Evolutionary conservation across 805 yeast species (phyloP).

Genomic region (Pichia sporocuriosa): DNA sequence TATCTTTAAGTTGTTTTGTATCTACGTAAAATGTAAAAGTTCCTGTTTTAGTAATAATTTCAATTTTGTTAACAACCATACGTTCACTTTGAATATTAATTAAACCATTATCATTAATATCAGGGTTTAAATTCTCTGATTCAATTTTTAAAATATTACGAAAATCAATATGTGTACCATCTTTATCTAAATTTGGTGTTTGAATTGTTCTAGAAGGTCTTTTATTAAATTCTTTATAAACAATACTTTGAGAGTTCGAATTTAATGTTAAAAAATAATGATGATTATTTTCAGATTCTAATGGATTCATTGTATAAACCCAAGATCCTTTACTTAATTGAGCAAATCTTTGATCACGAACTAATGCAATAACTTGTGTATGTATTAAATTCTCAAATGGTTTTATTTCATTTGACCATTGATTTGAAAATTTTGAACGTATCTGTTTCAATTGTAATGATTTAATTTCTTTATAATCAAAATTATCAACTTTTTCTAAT

Average conservation of each 20-base stretch:
- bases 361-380: constrained; percentile 60
- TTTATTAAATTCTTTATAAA: constrained; percentile 52
- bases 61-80: constrained; percentile 24
- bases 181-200: constrained; percentile 55
- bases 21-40: constrained; percentile 62
- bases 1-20: constrained; percentile 56
- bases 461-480: constrained; percentile 44
- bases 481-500: constrained; percentile 13
- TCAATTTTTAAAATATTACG: constrained; percentile 45
- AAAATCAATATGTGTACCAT: constrained; percentile 45
- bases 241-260: constrained; percentile 55
- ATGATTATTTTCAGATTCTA: constrained; percentile 13
- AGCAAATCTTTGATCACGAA: constrained; percentile 66
- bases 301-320: constrained; percentile 63
- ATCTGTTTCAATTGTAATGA: constrained; percentile 43
- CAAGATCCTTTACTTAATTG: constrained; percentile 73
- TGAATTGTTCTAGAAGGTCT: constrained; percentile 22
- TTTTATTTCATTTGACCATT: constrained; percentile 41
- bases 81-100: constrained; percentile 50
- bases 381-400: constrained; percentile 45
- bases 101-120: constrained; percentile 33
- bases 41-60: constrained; percentile 15
- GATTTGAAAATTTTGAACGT: constrained; percentile 29
- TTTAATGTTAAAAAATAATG: constrained; percentile 53
- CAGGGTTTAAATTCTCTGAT: constrained; percentile 36